phyloP scores from a whole-genome alignment of 495 filamentous ascomycete species.

The Penicillium longicatenatum region DNA sequence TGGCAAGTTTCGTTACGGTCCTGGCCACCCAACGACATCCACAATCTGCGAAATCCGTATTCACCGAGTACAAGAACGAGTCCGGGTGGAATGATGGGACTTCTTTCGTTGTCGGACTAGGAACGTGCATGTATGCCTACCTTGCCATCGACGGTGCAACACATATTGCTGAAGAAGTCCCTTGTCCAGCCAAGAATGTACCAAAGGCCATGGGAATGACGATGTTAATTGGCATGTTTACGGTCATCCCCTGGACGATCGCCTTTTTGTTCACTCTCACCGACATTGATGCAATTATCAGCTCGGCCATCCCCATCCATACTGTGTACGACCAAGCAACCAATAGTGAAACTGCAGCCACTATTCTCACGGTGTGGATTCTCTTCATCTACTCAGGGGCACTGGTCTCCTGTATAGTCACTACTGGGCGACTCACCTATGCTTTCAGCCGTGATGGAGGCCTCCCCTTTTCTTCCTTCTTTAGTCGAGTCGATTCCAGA shows the following conservation, averaged over 20 bases:
- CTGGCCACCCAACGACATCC: constrained; percentile 9
- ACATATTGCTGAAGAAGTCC: constrained; percentile 34
- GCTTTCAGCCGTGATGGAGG: constrained; percentile 19
- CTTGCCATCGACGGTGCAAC: constrained; percentile 26
- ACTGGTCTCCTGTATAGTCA: constrained; percentile 9
- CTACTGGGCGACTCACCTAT: constrained; percentile 20
- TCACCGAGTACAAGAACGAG: constrained; percentile 18
- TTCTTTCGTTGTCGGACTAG: constrained; percentile 28
- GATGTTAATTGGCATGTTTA: constrained; percentile 22
- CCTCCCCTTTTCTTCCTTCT: constrained; percentile 17
- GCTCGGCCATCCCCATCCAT: constrained; percentile 24
- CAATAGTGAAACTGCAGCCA: constrained; percentile 17
- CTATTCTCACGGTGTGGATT: constrained; percentile 18
- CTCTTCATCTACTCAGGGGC: constrained; percentile 17
- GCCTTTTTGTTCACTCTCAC: constrained; percentile 31
- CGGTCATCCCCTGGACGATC: constrained; percentile 29
- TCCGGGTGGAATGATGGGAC: constrained; percentile 32
- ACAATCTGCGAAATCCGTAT: constrained; percentile 9
- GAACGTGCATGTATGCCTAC: constrained; percentile 27
- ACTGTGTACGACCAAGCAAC: constrained; percentile 31
- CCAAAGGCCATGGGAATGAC: constrained; percentile 25
- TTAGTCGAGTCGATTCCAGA: constrained; percentile 2
- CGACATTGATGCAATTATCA: constrained; percentile 27
- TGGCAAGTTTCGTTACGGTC: constrained; percentile 11
- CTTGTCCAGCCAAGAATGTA: constrained; percentile 22